phyloP scores from a whole-genome alignment of 2,329 filamentous ascomycete species.

The Scedosporium boydii region DNA sequence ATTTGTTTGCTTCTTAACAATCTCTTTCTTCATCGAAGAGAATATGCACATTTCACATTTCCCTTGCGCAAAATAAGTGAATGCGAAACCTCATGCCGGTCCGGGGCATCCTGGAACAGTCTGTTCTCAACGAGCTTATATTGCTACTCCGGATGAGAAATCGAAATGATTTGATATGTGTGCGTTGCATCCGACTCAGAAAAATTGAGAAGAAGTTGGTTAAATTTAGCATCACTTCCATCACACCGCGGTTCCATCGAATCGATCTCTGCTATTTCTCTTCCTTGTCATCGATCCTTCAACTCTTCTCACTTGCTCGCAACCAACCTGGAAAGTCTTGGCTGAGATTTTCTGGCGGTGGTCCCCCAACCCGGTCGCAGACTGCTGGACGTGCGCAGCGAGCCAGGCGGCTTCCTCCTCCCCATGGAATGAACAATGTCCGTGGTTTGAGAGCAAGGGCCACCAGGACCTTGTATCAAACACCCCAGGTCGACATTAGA shows the following conservation, averaged over 20 bases:
- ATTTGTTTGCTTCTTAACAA: no score
- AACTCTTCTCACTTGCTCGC: neutral
- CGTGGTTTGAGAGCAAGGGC: neutral
- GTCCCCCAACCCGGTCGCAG: slow-evolving; percentile 6
- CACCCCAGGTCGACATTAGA: neutral
- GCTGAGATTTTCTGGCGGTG: slow-evolving; percentile 1
- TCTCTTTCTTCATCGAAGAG: no score
- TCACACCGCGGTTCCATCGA: neutral
- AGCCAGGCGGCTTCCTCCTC: neutral
- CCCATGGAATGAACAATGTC: neutral
- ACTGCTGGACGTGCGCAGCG: slow-evolving; percentile 3
- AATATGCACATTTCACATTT: no score
- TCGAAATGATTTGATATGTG: neutral
- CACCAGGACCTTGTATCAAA: slow-evolving; percentile 2
- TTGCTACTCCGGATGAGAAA: neutral
- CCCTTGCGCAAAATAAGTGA: no score
- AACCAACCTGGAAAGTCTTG: neutral
- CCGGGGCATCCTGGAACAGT: neutral
- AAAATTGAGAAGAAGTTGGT: neutral
- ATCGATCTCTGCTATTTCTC: neutral
- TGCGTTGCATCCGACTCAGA: neutral
- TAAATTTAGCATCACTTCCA: neutral
- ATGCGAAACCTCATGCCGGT: neutral
- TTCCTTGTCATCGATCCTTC: neutral
- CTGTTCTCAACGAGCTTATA: neutral